Evolutionary conservation across 768 basidiomycete species (phyloP), one percentile per base, ranked within the genome.

Genomic region (Collybiopsis confluens): DNA sequence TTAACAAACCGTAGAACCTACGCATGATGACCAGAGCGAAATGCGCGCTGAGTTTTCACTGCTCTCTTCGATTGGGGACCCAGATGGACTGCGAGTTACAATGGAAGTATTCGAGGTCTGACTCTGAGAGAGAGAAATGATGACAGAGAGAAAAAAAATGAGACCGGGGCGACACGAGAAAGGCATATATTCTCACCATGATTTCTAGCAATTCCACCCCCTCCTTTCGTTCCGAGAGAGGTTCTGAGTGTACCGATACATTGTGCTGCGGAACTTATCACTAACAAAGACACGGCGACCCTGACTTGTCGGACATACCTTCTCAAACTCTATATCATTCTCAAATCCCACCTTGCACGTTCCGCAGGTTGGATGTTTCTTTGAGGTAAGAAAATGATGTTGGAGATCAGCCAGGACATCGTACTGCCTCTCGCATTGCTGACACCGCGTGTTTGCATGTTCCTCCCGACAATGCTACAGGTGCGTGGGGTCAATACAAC

Each of bases 401-500:
- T 44, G 23, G 1, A 45, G 23, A 3, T 28, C 43, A 5, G 24
- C 6, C 18, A 36, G 16, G 33, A 28, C 45, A 16, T 45, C 35
- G 23, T 42, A 53, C 11, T 43, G 42, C n/a, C 43, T 24, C 27
- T 21, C n/a, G 26, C 52, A 53, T 20, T 33, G 43, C 15, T 53
- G 10, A 24, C 52, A 53, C 18, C 42, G 18, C n/a, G 42, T 43
- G n/a, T 28, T 13, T 18, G 20, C 26, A 33, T 53, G 52, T 11
- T 30, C 20, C 18, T 10, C 15, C n/a, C 21, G 30, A 15, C 16
- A 36, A 35, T 53, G 52, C 52, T 53, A 35, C 30, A 45, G 8
- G 15, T 16, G 26, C 27, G 24, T 42, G 40, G 23, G 1, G 13
- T 27, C 26, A 28, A 47, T 10, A n/a, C n/a, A n/a, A n/a, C n/a